These are phyloP conservation scores for Hericium coralloides DNA, from an alignment of 768 basidiomycete genomes.

Conservation along the genomic window DNA sequence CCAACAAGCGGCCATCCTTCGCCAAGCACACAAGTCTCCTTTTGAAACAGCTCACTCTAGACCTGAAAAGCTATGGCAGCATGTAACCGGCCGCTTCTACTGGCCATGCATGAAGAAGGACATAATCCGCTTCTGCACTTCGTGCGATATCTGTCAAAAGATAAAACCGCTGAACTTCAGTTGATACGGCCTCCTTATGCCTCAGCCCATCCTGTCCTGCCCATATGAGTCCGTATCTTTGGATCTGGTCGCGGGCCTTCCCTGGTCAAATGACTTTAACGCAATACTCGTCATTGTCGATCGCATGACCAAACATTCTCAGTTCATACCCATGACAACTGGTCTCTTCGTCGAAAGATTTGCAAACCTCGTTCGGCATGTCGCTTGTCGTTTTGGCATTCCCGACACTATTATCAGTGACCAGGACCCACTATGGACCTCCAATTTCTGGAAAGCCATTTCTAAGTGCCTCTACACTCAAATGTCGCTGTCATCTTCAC, in stretches of 20 bases:
- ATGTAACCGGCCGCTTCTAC: background rate
- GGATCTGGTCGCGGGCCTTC: slow-evolving; percentile 6
- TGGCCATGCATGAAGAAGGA: slow-evolving; percentile 9
- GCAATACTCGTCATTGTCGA: slow-evolving; percentile 13
- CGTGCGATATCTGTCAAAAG: slow-evolving; percentile 14
- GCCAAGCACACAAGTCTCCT: too few species aligned
- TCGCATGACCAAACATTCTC: slow-evolving; percentile 21
- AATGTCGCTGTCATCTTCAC: background rate
- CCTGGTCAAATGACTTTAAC: slow-evolving; percentile 3
- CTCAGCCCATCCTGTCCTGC: slow-evolving; percentile 3
- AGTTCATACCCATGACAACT: slow-evolving; percentile 19
- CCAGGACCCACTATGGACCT: background rate
- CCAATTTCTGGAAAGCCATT: background rate
- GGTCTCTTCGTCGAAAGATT: slow-evolving; percentile 3
- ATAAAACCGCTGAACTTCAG: slow-evolving; percentile 2
- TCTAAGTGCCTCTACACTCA: background rate
- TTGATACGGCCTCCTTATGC: slow-evolving; percentile 1
- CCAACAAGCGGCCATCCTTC: too few species aligned
- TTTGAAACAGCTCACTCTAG: slow-evolving; percentile 8
- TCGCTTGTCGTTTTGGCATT: slow-evolving; percentile 1
- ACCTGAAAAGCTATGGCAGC: slow-evolving; percentile 3
- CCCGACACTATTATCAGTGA: background rate
- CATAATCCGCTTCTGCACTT: background rate
- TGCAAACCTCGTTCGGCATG: slow-evolving; percentile 1
- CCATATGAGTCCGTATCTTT: slow-evolving; percentile 11